A percentile compares a stretch with the other conserved stretches of the same genome.
Conservation (phyloP, 1,284 basidiomycete species). For the Pyrrhoderma noxium region DNA sequence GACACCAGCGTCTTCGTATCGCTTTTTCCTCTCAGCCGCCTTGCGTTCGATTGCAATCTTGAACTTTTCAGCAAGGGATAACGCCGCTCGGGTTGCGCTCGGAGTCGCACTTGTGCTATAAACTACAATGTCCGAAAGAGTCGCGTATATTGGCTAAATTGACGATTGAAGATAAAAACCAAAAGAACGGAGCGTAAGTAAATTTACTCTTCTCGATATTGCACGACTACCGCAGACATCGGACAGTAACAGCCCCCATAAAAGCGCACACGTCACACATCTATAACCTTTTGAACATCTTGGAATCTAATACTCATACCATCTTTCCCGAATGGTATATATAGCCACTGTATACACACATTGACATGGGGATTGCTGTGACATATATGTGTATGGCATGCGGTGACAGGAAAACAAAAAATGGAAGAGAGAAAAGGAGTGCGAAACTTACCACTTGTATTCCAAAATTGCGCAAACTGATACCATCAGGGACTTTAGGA, state of each 20-base stretch:
- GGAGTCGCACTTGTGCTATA: conserved; percentile 65
- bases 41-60: conserved; percentile 51
- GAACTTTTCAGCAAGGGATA: conserved; percentile 51
- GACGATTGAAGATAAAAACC: conserved; percentile 22
- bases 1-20: conserved; percentile 20
- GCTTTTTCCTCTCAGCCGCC: conserved; percentile 37
- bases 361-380: no score
- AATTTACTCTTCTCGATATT: not conserved
- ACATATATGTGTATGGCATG: no score
- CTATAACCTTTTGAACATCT: not conserved
- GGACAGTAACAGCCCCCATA: not conserved
- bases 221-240: not conserved
- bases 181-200: not conserved
- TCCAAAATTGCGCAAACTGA: conserved; percentile 74
- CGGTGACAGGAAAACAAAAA: not conserved
- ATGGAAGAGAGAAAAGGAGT: not conserved
- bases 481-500: conserved; percentile 62
- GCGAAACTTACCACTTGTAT: conserved; percentile 67
- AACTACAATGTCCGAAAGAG: conserved; percentile 82
- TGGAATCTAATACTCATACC: not conserved
- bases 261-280: not conserved
- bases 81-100: conserved; percentile 35
- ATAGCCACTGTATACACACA: no score
- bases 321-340: not conserved
- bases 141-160: conserved; percentile 70